Evolutionary conservation across 2,329 filamentous ascomycete species (phyloP).

Genomic region (Bretziella fagacearum): DNA sequence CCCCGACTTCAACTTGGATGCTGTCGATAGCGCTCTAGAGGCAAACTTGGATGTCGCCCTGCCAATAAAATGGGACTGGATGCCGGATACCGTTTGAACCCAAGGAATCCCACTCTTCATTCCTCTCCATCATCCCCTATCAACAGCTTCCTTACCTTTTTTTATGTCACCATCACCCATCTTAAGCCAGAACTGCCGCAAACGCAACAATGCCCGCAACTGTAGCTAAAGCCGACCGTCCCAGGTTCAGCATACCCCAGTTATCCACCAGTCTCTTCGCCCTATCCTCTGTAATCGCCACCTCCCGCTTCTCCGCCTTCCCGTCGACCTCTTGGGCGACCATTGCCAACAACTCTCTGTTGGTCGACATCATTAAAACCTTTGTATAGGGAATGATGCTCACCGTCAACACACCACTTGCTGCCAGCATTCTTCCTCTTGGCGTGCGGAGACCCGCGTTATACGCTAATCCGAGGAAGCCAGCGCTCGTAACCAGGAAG

Average conservation of each 20-base stretch:
- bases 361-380: slow-evolving; percentile 8
- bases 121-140: not conserved
- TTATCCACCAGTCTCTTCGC: slow-evolving; percentile 8
- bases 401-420: not conserved
- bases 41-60: slow-evolving; percentile 37
- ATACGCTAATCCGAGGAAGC: slow-evolving; percentile 5
- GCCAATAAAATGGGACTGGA: slow-evolving; percentile 35
- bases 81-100: slow-evolving; percentile 21
- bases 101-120: not conserved
- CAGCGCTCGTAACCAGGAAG: not conserved
- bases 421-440: not conserved
- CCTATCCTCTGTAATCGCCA: not conserved
- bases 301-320: not conserved
- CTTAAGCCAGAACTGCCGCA: slow-evolving; percentile 5
- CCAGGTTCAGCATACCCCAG: slow-evolving; percentile 13
- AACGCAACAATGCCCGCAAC: slow-evolving; percentile 4
- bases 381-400: slow-evolving; percentile 9
- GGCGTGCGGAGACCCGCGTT: not conserved
- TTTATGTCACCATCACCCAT: not conserved
- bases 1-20: slow-evolving; percentile 35
- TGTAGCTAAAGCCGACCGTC: slow-evolving; percentile 5
- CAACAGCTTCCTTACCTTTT: not conserved
- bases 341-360: slow-evolving; percentile 7
- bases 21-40: slow-evolving; percentile 37
- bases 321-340: slow-evolving; percentile 2